Evolutionary conservation across 2,329 filamentous ascomycete genomes (phyloP), one percentile per base, ranked within the genome.

Genomic region (Cladosporium colombiae): DNA sequence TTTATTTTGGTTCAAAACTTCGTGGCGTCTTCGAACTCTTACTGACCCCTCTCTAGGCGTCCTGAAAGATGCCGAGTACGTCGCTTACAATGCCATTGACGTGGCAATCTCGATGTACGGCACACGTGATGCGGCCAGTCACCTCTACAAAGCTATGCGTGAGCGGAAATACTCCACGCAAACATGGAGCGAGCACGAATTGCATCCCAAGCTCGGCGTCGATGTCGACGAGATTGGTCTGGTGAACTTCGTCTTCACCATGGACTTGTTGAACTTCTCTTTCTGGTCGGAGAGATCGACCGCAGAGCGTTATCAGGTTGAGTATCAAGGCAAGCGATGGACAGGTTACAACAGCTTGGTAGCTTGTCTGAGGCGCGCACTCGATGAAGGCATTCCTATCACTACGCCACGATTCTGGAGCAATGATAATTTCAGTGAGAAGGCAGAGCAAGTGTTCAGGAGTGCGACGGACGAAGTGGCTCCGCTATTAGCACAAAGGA

Each of bases 271-370:
- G 60, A 99, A 99, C 76, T 99, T 98, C 76, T 96, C 73, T 66
- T 99, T 99, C 78, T 99, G 95, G 95, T 96, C 92, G 16, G 89
- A 91, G 62, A 79, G 83, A 66, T 74, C 78, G 2, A 88, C 91
- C 13, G 84, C 88, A 5, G 88, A 94, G 72, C 85, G 92, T 13
- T 99, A 94, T 77, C 86, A 90, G 11, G 85, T 99, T 50, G 89
- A 91, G 65, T 98, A 97, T 78, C 86, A 85, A 55, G 93, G 88
- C 31, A 89, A 87, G 77, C 87, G 80, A 65, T 98, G 93, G 92
- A 97, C 93, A 0, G 95, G 95, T 3, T 99, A 99, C 78, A 97
- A 91, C 89, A 96, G 93, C 76, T 80, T 99, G 65, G 92, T 98
- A 23, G 95, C 95, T 27, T 87, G 91, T 25, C 78, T 99, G 72